phyloP scores from a whole-genome alignment of 2,329 filamentous ascomycete genomes.

The Ustulina deusta region DNA sequence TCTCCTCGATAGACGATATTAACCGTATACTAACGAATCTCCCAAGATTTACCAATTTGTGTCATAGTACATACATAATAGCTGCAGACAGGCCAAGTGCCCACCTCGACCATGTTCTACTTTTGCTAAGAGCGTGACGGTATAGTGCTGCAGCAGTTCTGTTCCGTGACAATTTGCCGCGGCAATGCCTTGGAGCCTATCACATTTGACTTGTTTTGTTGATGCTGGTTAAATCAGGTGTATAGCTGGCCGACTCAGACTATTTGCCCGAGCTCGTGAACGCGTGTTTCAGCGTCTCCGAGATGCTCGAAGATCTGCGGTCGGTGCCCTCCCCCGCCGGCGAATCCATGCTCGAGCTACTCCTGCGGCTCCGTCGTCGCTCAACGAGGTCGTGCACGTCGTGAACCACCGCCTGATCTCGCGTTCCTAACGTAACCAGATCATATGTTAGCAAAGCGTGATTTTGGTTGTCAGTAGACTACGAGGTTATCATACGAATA shows the following conservation, averaged over 20 bases:
- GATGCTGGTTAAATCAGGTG: slow-evolving; percentile 41
- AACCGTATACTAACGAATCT: too few species aligned
- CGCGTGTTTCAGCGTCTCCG: slow-evolving; percentile 41
- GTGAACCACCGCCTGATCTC: slow-evolving; percentile 44
- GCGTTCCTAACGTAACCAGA: slow-evolving; percentile 41
- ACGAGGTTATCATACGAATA: slow-evolving; percentile 42
- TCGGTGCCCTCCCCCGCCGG: slow-evolving; percentile 22
- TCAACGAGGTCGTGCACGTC: slow-evolving; percentile 38
- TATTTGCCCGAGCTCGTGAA: slow-evolving; percentile 35
- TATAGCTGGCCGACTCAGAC: slow-evolving; percentile 27
- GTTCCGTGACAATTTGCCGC: too few species aligned
- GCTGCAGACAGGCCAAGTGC: too few species aligned
- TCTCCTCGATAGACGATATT: too few species aligned
- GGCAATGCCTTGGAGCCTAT: not conserved
- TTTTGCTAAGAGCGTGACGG: too few species aligned
- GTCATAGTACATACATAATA: too few species aligned
- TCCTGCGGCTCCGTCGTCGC: slow-evolving; percentile 40
- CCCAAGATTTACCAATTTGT: too few species aligned
- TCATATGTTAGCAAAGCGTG: not conserved
- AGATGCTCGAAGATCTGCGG: slow-evolving; percentile 42
- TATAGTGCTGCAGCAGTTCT: too few species aligned
- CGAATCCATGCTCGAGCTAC: slow-evolving; percentile 37
- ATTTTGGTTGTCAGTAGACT: slow-evolving; percentile 1
- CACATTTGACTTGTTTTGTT: not conserved
- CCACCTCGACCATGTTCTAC: too few species aligned